Conservation (phyloP, 345 rosid species). For the Dipteronia dyeriana region DNA sequence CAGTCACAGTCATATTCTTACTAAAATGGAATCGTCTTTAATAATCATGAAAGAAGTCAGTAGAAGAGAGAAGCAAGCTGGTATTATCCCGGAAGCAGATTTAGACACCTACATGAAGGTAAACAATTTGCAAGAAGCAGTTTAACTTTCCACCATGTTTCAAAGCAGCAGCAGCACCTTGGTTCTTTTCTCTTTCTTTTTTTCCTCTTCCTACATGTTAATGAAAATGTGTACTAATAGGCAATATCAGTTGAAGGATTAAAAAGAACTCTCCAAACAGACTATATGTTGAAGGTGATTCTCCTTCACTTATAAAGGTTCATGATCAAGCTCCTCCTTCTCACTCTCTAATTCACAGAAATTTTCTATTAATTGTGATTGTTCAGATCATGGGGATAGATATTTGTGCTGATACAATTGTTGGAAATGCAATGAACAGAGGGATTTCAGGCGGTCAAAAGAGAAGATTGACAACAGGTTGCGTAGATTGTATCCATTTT, state of each 20-base stretch:
- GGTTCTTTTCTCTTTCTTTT: too few relatives aligned
- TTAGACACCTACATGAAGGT: constrained; percentile 56
- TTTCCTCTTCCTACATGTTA: too few relatives aligned
- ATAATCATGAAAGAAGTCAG: constrained; percentile 36
- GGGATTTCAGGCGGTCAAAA: constrained; percentile 64
- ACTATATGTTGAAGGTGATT: constrained; percentile 54
- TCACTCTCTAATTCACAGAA: background rate
- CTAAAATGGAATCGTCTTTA: background rate
- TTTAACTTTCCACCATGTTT: too few relatives aligned
- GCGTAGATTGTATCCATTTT: too few relatives aligned
- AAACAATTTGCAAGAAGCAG: too few relatives aligned
- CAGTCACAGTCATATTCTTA: background rate
- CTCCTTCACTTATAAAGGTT: background rate
- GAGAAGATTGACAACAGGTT: constrained; percentile 56
- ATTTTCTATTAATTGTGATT: background rate
- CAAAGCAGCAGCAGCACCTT: too few relatives aligned
- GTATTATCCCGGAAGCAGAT: constrained; percentile 48
- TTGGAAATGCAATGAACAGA: constrained; percentile 69
- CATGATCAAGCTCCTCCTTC: background rate
- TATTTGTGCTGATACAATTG: constrained; percentile 63
- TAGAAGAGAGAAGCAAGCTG: constrained; percentile 49
- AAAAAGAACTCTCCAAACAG: constrained; percentile 49
- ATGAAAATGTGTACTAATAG: too few relatives aligned
- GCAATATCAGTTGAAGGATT: constrained; percentile 50
- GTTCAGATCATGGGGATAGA: constrained; percentile 69